These are phyloP conservation scores for Fusarium torulosum DNA, from an alignment of 2,329 filamentous ascomycete species.

Conservation along the genomic window DNA sequence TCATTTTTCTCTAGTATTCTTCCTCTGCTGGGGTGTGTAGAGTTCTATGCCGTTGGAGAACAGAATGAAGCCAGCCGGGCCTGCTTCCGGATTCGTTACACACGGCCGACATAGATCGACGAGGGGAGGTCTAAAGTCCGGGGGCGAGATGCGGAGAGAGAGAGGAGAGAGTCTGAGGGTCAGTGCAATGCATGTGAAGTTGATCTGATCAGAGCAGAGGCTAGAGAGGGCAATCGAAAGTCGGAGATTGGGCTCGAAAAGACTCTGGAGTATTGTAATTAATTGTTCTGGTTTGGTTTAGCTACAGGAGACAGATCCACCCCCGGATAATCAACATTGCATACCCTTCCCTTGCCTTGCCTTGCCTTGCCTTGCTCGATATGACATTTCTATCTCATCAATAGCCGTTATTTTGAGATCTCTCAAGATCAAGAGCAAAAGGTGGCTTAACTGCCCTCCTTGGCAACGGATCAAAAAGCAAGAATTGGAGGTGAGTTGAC, in stretches of 20 bases:
- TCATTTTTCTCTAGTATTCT: neutral
- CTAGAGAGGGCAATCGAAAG: neutral
- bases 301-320: conserved; percentile 21
- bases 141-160: conserved; percentile 31
- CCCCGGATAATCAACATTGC: conserved; percentile 20
- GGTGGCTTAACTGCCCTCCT: neutral
- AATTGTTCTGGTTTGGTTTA: neutral
- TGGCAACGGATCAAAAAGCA: neutral
- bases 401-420: neutral
- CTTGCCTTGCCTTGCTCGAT: neutral
- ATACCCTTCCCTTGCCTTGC: neutral
- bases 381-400: too few species aligned
- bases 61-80: conserved; percentile 21
- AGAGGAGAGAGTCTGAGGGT: neutral
- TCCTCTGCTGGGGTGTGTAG: conserved; percentile 2
- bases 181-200: conserved; percentile 23
- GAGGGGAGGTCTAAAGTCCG: conserved; percentile 24
- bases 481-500: conserved; percentile 3
- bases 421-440: neutral
- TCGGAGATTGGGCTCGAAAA: conserved; percentile 21
- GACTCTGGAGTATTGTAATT: neutral
- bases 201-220: neutral
- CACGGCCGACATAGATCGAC: conserved; percentile 45
- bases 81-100: conserved; percentile 43
- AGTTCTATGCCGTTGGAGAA: conserved; percentile 5